A percentile compares a stretch with the other conserved stretches of the same genome.
phyloP scores from a whole-genome alignment of 1,284 basidiomycete species.

The Sporisorium scitamineum region DNA sequence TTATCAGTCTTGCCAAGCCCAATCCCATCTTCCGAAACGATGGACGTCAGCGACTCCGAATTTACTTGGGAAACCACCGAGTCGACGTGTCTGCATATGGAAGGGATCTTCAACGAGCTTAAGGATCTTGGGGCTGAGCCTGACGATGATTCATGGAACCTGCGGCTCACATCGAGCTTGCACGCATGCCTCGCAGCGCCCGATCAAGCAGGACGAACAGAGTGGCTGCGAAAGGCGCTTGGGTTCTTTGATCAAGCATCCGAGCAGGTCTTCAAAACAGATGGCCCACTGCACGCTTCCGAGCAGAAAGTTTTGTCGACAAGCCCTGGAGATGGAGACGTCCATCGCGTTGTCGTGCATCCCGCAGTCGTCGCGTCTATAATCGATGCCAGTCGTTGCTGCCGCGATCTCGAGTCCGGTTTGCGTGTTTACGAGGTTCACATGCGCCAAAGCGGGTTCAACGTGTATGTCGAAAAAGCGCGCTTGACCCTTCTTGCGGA shows the following conservation, averaged over 20 bases:
- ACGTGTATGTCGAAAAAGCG: constrained; percentile 20
- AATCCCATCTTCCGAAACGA: background rate
- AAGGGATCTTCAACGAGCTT: constrained; percentile 34
- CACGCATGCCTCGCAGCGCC: constrained; percentile 19
- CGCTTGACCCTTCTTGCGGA: constrained; percentile 22
- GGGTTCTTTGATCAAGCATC: constrained; percentile 10
- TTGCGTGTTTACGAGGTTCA: constrained; percentile 20
- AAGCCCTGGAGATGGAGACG: background rate
- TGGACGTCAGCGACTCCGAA: background rate
- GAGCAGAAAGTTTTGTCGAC: background rate
- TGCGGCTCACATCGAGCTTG: constrained; percentile 18
- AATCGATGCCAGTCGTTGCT: constrained; percentile 29
- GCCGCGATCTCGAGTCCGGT: constrained; percentile 19
- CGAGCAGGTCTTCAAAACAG: constrained; percentile 4
- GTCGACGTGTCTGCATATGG: constrained; percentile 10
- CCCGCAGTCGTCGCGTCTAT: constrained; percentile 17
- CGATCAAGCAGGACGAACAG: background rate
- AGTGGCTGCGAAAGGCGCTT: constrained; percentile 5
- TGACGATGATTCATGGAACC: constrained; percentile 32
- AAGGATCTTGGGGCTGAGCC: constrained; percentile 26
- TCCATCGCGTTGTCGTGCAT: constrained; percentile 12
- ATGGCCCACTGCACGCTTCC: background rate
- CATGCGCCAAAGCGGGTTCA: constrained; percentile 9
- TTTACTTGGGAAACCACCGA: background rate
- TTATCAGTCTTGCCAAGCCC: background rate